These are phyloP conservation scores for Skeletonema costatum DNA, from an alignment of 108 stramenopile genomes.

Conservation along the genomic window DNA sequence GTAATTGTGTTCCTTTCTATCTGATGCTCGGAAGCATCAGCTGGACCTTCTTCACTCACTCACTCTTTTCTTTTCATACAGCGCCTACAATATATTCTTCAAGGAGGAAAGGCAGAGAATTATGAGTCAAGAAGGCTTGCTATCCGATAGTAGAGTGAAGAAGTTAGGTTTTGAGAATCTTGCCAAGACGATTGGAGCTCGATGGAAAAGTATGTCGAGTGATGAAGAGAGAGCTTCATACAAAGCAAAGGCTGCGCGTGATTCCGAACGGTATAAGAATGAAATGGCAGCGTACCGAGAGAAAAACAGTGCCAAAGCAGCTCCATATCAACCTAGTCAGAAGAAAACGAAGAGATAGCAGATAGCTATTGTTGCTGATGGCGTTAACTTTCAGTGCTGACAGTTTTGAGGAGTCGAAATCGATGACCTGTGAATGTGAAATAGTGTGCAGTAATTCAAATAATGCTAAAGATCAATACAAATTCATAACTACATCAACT, in stretches of 20 bases:
- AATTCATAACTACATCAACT: no score
- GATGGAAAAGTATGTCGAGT: conserved; percentile 54
- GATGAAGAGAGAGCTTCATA: conserved; percentile 47
- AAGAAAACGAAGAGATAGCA: no score
- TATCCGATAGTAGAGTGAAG: conserved; percentile 4
- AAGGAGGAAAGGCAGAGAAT: conserved; percentile 57
- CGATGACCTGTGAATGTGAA: no score
- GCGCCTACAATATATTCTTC: conserved; percentile 64
- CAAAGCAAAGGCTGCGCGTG: conserved; percentile 48
- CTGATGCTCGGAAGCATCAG: background rate
- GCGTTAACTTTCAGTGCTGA: no score
- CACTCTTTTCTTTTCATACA: background rate
- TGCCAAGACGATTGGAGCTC: conserved; percentile 52
- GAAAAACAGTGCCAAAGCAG: background rate
- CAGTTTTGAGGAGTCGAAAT: no score
- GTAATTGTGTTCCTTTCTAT: background rate
- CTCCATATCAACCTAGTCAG: background rate
- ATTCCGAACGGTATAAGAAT: conserved; percentile 1
- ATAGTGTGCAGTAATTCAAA: no score
- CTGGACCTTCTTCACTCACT: background rate
- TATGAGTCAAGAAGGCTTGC: conserved; percentile 16
- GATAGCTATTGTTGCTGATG: no score
- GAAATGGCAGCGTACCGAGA: conserved; percentile 3
- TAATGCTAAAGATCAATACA: no score
- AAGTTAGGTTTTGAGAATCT: conserved; percentile 56